These are phyloP conservation scores for Actinidia arguta DNA, from an alignment of 179 eudicot species.

Conservation along the genomic window DNA sequence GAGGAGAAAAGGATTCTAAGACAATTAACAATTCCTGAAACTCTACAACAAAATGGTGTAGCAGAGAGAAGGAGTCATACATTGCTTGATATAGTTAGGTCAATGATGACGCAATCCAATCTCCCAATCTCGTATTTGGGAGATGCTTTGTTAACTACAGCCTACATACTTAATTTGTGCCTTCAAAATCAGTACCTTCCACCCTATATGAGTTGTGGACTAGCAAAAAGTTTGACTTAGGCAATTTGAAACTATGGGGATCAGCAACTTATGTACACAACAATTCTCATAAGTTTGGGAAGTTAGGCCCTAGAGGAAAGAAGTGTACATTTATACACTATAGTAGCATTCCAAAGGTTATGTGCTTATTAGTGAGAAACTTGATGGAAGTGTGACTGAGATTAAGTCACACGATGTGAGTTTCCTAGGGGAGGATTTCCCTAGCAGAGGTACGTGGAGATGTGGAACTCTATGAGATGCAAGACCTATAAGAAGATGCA, in stretches of 20 bases:
- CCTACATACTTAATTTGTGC: not conserved
- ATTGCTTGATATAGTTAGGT: not conserved
- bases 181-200: no score
- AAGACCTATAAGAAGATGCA: not conserved
- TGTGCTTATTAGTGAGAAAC: not conserved
- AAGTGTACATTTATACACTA: not conserved
- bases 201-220: no score
- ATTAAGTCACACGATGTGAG: not conserved
- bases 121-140: not conserved
- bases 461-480: not conserved
- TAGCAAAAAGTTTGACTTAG: not conserved
- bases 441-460: not conserved
- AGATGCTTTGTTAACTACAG: not conserved
- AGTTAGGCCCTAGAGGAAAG: not conserved
- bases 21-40: not conserved
- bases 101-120: not conserved
- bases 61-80: not conserved
- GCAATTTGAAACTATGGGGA: not conserved
- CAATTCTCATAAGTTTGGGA: no score
- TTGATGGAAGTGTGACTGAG: not conserved
- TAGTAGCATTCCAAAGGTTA: not conserved
- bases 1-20: not conserved
- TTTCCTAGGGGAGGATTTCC: not conserved
- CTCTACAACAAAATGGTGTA: not conserved
- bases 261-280: not conserved